A percentile compares a stretch with the other conserved stretches of the same genome.
Conservation (phyloP, 116 monocot genomes). For the Zostera marina region DNA sequence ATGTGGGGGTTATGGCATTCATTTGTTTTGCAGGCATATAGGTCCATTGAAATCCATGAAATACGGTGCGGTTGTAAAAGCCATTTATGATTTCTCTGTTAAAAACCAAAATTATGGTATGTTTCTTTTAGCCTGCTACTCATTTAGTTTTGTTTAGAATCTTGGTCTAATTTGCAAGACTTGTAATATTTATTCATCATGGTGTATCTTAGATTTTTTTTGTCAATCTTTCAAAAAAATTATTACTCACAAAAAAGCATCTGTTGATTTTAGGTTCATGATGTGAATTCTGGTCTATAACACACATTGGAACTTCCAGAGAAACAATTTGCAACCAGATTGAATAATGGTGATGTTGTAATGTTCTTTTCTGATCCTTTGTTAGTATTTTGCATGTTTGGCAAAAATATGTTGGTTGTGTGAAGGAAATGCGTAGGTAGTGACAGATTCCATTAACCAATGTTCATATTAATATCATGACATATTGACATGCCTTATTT, state of each 20-base stretch:
- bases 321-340: too few species aligned
- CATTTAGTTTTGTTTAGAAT: background rate
- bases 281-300: background rate
- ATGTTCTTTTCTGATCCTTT: too few species aligned
- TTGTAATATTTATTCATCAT: background rate
- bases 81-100: constrained; percentile 36
- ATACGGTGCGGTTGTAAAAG: constrained; percentile 31
- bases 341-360: too few species aligned
- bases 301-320: too few species aligned
- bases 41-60: constrained; percentile 27
- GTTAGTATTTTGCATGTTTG: too few species aligned
- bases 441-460: too few species aligned
- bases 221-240: background rate
- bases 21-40: constrained; percentile 24
- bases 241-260: background rate
- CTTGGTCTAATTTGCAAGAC: background rate
- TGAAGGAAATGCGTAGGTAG: too few species aligned
- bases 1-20: background rate
- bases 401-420: too few species aligned
- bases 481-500: too few species aligned
- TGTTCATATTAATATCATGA: too few species aligned
- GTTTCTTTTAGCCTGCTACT: background rate
- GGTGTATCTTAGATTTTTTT: background rate
- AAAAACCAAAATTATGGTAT: constrained; percentile 55
- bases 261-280: background rate